phyloP scores from a whole-genome alignment of 768 basidiomycete genomes.

The Grammothele lineata region DNA sequence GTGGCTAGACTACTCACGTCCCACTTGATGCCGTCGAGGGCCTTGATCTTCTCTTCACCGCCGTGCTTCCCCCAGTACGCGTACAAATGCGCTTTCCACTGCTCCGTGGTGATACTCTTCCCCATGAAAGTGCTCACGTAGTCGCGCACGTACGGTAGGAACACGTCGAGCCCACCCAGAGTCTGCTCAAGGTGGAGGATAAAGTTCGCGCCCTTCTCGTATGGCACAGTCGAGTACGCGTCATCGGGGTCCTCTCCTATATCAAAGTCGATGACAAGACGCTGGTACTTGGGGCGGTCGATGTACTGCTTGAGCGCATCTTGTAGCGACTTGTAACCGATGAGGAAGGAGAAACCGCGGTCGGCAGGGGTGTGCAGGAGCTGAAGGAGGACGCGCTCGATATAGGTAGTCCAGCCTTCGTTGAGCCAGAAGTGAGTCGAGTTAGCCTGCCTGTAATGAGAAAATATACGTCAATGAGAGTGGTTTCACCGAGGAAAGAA shows the following conservation, averaged over 20 bases:
- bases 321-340: constrained; percentile 67
- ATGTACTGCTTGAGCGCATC: constrained; percentile 64
- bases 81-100: constrained; percentile 83
- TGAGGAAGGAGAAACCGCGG: constrained; percentile 76
- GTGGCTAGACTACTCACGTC: constrained; percentile 43
- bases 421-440: constrained; percentile 87
- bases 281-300: constrained; percentile 67
- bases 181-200: constrained; percentile 74
- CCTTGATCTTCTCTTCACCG: constrained; percentile 55
- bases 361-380: constrained; percentile 67
- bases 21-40: constrained; percentile 72
- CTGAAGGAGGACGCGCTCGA: constrained; percentile 76
- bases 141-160: constrained; percentile 79
- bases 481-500: neutral
- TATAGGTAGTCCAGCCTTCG: constrained; percentile 93
- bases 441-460: constrained; percentile 49
- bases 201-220: constrained; percentile 89
- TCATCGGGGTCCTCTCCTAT: constrained; percentile 75
- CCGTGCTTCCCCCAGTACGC: constrained; percentile 59
- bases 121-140: constrained; percentile 82
- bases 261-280: constrained; percentile 73
- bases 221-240: constrained; percentile 71
- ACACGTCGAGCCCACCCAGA: constrained; percentile 78
- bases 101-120: constrained; percentile 74
- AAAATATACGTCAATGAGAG: neutral